phyloP scores from a whole-genome alignment of 495 filamentous ascomycete genomes.

The Penicillium chermesinum region DNA sequence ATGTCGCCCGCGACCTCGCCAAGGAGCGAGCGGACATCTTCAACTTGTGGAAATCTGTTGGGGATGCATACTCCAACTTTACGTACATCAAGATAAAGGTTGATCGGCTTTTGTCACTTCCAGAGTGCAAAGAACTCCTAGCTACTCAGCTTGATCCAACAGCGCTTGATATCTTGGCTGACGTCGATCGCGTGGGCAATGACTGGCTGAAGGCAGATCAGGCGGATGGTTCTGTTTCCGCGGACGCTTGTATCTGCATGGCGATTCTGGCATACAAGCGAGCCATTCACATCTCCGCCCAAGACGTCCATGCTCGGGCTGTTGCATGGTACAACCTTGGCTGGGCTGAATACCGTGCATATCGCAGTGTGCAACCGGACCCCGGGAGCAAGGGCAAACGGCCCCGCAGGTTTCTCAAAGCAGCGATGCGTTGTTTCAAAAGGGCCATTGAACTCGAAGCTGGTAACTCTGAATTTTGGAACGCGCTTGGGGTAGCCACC shows the following conservation, averaged over 20 bases:
- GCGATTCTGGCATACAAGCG: conserved; percentile 83
- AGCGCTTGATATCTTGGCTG: conserved; percentile 57
- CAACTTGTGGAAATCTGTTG: conserved; percentile 91
- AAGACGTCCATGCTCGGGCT: conserved; percentile 85
- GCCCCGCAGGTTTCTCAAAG: conserved; percentile 63
- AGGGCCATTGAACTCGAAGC: conserved; percentile 92
- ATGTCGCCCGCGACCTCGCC: conserved; percentile 48
- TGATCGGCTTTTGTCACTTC: conserved; percentile 52
- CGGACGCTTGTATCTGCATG: conserved; percentile 50
- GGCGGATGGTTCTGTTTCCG: conserved; percentile 36
- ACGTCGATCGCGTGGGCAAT: conserved; percentile 64
- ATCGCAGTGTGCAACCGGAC: conserved; percentile 51
- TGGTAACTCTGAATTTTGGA: conserved; percentile 97
- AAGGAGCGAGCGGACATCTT: conserved; percentile 61
- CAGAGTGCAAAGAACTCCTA: conserved; percentile 52
- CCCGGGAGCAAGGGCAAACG: conserved; percentile 35
- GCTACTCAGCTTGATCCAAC: conserved; percentile 42
- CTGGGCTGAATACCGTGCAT: conserved; percentile 83
- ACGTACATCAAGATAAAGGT: conserved; percentile 65
- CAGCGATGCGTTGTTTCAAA: conserved; percentile 90
- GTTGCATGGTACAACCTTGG: conserved; percentile 96
- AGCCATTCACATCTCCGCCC: conserved; percentile 64
- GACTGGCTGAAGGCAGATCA: conserved; percentile 43
- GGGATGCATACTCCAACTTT: conserved; percentile 83
- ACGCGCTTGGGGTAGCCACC: conserved; percentile 86